Evolutionary conservation across 331 rosid genomes (phyloP).

Genomic region (Cydonia oblonga): DNA sequence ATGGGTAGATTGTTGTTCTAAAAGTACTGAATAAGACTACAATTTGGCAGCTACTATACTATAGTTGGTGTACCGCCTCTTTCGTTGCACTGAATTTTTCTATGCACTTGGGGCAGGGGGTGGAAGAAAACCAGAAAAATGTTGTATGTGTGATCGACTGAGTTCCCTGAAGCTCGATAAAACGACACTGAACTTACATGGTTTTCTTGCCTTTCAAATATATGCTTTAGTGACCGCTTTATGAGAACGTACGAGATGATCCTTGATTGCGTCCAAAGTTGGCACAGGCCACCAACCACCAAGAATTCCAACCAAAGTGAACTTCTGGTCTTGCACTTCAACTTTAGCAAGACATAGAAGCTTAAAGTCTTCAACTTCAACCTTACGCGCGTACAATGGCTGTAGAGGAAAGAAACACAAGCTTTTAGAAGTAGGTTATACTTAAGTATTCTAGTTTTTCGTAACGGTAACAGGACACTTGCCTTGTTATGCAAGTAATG

Average conservation of each 20-base stretch:
- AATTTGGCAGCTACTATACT: background rate
- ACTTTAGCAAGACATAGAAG: conserved; percentile 54
- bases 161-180: background rate
- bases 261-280: conserved; percentile 4
- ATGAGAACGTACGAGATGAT: conserved; percentile 19
- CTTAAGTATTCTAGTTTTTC: background rate
- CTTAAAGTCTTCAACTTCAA: conserved; percentile 66
- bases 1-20: background rate
- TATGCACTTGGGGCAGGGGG: no score
- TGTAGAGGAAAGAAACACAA: conserved; percentile 24
- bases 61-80: background rate
- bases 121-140: no score
- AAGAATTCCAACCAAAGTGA: conserved; percentile 59
- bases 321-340: conserved; percentile 38
- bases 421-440: conserved; percentile 7
- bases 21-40: background rate
- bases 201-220: background rate
- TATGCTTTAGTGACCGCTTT: conserved; percentile 23
- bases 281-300: conserved; percentile 79
- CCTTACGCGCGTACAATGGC: conserved; percentile 56
- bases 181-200: background rate
- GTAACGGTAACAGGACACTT: conserved; percentile 3
- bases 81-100: background rate
- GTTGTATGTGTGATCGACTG: background rate
- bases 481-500: conserved; percentile 39